phyloP scores from a whole-genome alignment of 139 green algal species.

The Gonium pectorale region DNA sequence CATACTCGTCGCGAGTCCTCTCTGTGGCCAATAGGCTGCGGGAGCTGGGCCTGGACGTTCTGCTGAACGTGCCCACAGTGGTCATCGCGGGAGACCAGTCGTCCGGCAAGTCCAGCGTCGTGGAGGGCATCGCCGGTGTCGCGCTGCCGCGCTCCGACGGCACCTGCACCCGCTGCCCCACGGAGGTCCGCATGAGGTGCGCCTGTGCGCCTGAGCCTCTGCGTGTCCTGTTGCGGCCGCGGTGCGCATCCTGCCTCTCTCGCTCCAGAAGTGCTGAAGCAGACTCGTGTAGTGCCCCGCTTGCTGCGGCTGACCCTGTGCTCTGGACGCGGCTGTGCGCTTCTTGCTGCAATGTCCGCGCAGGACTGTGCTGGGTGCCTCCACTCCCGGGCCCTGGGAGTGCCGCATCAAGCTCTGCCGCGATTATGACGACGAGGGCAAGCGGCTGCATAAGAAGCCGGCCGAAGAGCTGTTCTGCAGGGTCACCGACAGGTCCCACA shows the following conservation, averaged over 20 bases:
- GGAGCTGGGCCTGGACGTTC: conserved; percentile 22
- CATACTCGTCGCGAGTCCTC: no score
- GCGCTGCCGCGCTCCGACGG: conserved; percentile 49
- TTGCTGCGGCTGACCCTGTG: no score
- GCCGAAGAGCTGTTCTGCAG: neutral
- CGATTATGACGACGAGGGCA: neutral
- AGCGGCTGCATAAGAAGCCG: neutral
- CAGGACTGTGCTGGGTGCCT: no score
- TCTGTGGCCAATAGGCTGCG: conserved; percentile 1
- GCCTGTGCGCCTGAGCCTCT: no score
- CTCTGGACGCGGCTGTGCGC: no score
- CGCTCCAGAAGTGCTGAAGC: no score
- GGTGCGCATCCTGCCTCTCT: no score
- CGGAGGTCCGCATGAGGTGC: conserved; percentile 54
- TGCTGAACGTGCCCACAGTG: conserved; percentile 41
- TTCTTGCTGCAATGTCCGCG: no score
- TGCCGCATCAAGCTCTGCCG: neutral
- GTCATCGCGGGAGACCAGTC: conserved; percentile 56
- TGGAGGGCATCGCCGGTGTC: conserved; percentile 49
- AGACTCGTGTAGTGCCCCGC: no score
- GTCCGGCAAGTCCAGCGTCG: conserved; percentile 43
- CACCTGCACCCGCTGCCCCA: conserved; percentile 63
- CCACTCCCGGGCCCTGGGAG: neutral
- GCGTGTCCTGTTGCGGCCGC: no score
- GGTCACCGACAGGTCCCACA: neutral